Base-by-base conservation (phyloP, 495 filamentous ascomycete genomes). In the Astrothelium macrocarpum region DNA sequence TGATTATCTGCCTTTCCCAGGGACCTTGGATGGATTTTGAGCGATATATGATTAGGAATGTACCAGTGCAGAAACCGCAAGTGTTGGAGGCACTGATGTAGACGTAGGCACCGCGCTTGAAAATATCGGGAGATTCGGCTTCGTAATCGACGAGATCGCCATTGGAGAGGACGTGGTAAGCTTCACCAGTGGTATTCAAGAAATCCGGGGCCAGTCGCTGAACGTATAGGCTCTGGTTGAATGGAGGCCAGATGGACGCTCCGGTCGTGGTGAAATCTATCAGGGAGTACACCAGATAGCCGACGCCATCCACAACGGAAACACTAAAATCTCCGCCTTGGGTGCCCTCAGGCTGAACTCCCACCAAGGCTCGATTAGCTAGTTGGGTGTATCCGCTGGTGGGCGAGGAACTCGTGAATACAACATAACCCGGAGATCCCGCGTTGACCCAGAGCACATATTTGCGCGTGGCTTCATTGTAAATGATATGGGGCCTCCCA, bases 371-470 rank as follows among this genome's bases (percentile, higher is more conserved):
- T 2, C 16, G 7, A 12, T 25, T 14, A 3, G 2, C 31, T 18
- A 60, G 34, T 12, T 32, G 42, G n/a, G 53, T 34, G 39, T 32
- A 64, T 3, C 23, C 23, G 5, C 62, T 32, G 18, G 62, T 32
- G 4, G 62, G 62, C 7, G 62, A 62, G 2, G 60, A 18, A 3
- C 7, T 7, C 0, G 53, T 64, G 4, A 32, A 23, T 9, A 64
- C 31, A 3, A 31, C n/a, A 43, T 64, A 64, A 25, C 62, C 62
- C 3, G 26, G 14, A 26, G 62, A 64, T 9, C 62, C 62, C 16
- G 62, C 62, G 26, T 64, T 64, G 59, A 32, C 56, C 62, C 62
- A 64, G 32, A 64, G 56, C 18, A 64, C 39, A 31, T 64, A 64
- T 26, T 5, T 34, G 3, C 32, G 14, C 10, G 1, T 64, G 25